phyloP scores from a whole-genome alignment of 164 flowering plant genomes.

The Annona squamosa region DNA sequence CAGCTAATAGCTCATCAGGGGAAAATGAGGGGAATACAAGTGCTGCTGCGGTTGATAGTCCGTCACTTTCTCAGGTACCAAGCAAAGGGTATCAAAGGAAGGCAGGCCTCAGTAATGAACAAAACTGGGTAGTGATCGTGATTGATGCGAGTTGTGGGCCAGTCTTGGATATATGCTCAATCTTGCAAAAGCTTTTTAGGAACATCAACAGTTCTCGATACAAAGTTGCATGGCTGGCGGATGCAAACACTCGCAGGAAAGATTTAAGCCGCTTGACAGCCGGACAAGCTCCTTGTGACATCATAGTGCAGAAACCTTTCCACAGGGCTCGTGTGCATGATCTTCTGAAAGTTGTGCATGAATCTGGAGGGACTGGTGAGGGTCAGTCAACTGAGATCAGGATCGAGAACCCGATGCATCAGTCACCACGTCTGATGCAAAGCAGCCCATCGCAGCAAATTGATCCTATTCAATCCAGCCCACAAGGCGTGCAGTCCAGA shows the following conservation, averaged over 20 bases:
- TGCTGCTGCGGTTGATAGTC: background rate
- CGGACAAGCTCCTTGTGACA: conserved; percentile 13
- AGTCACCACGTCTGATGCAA: background rate
- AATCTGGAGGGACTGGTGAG: conserved; percentile 12
- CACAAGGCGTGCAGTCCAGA: background rate
- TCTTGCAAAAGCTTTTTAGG: conserved; percentile 9
- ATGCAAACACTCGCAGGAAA: background rate
- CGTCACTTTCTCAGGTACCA: background rate
- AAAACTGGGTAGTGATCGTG: conserved; percentile 9
- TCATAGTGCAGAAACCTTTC: conserved; percentile 29
- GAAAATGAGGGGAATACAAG: conserved; percentile 14
- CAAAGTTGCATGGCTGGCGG: conserved; percentile 35
- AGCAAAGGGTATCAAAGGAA: background rate
- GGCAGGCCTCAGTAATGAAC: background rate
- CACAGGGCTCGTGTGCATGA: conserved; percentile 32
- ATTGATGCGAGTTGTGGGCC: conserved; percentile 13
- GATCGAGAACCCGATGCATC: background rate
- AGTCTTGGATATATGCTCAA: conserved; percentile 10
- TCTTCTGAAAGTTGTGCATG: conserved; percentile 18
- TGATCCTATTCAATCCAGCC: background rate
- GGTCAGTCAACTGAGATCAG: background rate
- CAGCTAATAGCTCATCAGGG: conserved; percentile 8
- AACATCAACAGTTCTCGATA: conserved; percentile 4
- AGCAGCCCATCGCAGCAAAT: background rate
- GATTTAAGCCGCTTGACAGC: background rate